Conservation (phyloP, 441 rosid species). For the Metrosideros polymorpha region DNA sequence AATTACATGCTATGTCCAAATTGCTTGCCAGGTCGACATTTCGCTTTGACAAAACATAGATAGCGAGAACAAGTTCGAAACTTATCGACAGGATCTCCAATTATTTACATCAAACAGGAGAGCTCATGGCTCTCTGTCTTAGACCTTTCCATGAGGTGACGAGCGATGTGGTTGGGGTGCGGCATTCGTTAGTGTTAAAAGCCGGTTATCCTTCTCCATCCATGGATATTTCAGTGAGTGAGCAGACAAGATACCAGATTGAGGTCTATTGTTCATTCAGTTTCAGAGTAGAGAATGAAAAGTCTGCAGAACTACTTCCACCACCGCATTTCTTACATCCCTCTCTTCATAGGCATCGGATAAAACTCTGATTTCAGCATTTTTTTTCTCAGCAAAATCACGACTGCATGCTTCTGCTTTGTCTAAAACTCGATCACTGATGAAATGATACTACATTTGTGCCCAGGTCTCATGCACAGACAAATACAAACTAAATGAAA, state of each 20-base stretch:
- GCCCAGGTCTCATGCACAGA: neutral
- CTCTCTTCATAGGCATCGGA: neutral
- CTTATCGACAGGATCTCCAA: neutral
- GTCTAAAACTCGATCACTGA: neutral
- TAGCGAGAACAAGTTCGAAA: neutral
- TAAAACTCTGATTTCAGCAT: neutral
- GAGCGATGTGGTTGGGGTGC: neutral
- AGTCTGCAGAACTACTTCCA: neutral
- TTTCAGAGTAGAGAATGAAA: neutral
- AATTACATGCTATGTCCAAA: neutral
- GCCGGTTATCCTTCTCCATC: neutral
- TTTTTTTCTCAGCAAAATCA: neutral
- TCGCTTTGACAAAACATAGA: neutral
- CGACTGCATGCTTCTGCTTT: neutral
- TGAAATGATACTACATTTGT: neutral
- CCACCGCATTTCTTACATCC: neutral
- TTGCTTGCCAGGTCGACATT: neutral
- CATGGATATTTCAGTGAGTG: too few relatives aligned
- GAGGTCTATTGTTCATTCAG: neutral
- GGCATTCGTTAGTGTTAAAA: neutral
- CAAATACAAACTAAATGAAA: neutral
- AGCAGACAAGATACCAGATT: neutral
- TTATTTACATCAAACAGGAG: neutral
- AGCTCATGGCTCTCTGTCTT: neutral
- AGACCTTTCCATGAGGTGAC: rapidly evolving